Conservation (phyloP, 1,284 basidiomycete genomes). For the Ganoderma boninense region DNA sequence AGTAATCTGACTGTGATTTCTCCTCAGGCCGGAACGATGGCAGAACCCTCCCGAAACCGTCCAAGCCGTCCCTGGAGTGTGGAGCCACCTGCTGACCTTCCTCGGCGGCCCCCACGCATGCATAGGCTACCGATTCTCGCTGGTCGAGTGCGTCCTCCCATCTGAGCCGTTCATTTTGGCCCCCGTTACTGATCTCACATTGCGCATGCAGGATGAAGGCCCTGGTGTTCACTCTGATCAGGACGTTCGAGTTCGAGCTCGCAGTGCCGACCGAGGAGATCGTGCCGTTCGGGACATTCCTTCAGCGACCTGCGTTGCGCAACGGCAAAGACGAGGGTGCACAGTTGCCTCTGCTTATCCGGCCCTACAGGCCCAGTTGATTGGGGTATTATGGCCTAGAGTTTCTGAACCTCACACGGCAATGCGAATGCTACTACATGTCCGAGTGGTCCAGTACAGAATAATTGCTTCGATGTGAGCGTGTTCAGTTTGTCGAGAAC, state of each 20-base stretch:
- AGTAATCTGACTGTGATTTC: neutral
- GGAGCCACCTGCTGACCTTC: conserved; percentile 67
- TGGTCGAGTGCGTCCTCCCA: conserved; percentile 60
- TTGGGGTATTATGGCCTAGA: neutral
- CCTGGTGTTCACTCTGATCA: conserved; percentile 63
- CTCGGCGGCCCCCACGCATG: conserved; percentile 66
- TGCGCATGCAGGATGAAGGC: conserved; percentile 53
- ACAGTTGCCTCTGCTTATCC: conserved; percentile 34
- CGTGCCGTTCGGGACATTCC: conserved; percentile 12
- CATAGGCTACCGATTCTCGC: conserved; percentile 75
- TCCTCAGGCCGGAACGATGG: conserved; percentile 66
- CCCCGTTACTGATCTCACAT: neutral
- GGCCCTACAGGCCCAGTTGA: conserved; percentile 4
- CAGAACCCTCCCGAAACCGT: conserved; percentile 53
- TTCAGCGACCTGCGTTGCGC: conserved; percentile 31
- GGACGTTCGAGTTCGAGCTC: conserved; percentile 64
- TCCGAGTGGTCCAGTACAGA: too few species aligned
- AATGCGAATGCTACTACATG: too few species aligned
- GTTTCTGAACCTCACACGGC: too few species aligned
- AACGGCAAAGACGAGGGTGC: conserved; percentile 24
- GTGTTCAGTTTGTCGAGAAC: too few species aligned
- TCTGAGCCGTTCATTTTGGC: neutral
- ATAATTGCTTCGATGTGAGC: too few species aligned
- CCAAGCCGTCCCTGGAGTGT: conserved; percentile 61
- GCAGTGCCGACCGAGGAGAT: conserved; percentile 47